Base-by-base conservation (phyloP, 208 protist species). In the Trypanosoma rangeli region DNA sequence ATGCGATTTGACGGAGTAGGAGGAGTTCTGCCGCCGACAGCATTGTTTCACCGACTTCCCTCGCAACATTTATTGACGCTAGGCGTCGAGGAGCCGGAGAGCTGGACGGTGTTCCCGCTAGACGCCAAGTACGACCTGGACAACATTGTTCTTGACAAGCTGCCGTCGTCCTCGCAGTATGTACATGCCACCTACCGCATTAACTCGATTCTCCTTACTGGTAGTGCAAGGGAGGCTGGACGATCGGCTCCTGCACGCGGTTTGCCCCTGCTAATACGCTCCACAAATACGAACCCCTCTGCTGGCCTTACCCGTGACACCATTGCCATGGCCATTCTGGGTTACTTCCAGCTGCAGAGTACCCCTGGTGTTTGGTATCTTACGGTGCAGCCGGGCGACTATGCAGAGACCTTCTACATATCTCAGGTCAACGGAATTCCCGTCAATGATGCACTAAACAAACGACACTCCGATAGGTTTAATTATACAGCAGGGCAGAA, bases 301-400 rank as follows among this genome's bases (percentile, higher is more conserved):
- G 39, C 39, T 9, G 60, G 57, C 33, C 64, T 64, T 16, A 42
- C 80, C 0, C 83, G 79, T 10, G 97, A 99, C 76, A 99, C 98
- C 29, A 79, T 98, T 22, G 98, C 99, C 16, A 99, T 99, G 98
- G 74, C 82, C 20, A 98, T 97, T 70, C 68, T 93, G 33, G 98
- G 98, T 46, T 99, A 99, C 78, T 99, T 98, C 74, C 98, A 99
- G 85, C 85, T 99, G 9, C 91, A 98, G 64, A 88, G 89, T 1
- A 68, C 75, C 18, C 97, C 97, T 12, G 97, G 96, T 46, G 53
- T 96, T 31, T 98, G 87, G 86, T 69, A 76, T 54, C 69, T 99
- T 9, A 73, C 66, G 5, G 55, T 98, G 44, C 76, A 88, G 57
- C 69, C 82, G 5, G 92, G 87, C 18, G 76, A 76, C 12, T 70